Evolutionary conservation across 768 basidiomycete species (phyloP).

Genomic region (Mycena belliarum): DNA sequence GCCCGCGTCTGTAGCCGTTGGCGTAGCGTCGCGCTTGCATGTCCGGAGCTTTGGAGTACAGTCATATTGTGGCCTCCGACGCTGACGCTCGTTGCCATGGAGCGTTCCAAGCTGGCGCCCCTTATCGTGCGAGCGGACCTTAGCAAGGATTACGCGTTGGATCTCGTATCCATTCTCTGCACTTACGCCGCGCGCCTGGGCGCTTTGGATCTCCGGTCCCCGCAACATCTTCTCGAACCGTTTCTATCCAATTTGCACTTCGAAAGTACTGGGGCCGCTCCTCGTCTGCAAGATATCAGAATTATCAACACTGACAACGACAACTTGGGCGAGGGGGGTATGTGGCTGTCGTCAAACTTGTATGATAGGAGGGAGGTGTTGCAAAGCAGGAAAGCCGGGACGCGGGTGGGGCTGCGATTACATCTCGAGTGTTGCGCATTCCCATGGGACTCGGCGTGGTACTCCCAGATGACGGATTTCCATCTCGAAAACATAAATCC

Average conservation of each 20-base stretch:
- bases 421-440: constrained; percentile 15
- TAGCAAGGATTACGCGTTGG: background rate
- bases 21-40: constrained; percentile 15
- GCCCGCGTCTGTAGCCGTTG: constrained; percentile 12
- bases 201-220: background rate
- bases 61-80: constrained; percentile 7
- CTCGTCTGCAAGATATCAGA: background rate
- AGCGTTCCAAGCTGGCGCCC: constrained; percentile 6
- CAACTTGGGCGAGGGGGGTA: background rate
- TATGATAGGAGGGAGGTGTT: background rate
- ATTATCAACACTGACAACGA: background rate
- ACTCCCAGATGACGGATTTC: constrained; percentile 15
- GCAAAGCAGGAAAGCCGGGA: background rate
- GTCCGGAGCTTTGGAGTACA: constrained; percentile 14
- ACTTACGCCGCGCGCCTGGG: background rate
- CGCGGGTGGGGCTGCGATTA: background rate
- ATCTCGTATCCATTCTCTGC: background rate
- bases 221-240: background rate
- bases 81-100: constrained; percentile 9
- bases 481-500: constrained; percentile 5
- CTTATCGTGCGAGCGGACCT: constrained; percentile 9
- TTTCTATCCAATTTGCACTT: background rate
- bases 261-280: background rate
- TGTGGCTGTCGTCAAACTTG: constrained; percentile 10
- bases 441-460: constrained; percentile 20